Base-by-base conservation (phyloP, 129 eudicot species). In the Saposhnikovia divaricata region DNA sequence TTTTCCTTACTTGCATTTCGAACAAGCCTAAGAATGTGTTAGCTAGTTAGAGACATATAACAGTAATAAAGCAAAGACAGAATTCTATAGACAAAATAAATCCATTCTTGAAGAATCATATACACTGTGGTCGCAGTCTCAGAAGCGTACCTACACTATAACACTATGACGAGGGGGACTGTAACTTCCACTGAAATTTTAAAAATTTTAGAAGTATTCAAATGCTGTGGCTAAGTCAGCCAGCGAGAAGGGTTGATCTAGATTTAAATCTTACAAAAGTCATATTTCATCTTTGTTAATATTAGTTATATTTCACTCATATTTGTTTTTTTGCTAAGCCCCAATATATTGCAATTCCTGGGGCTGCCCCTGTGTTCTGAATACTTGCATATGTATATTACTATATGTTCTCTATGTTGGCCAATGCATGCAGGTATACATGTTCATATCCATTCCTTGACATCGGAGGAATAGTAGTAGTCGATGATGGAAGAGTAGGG, bases 371-470 rank as follows among this genome's bases (percentile, higher is more conserved):
- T 19, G 25, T 53, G 21, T 53, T 5, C 21, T 53, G 63, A 6
- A 6, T 53, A 53, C 63, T 53, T 53, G 25, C 70, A 63, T 63
- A 63, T 63, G 70, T n/a, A 25, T 63, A 43, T 43, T 0, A 43
- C 45, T 43, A 43, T 4, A 63, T 63, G 18, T 21, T 21, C 27
- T 10, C 16, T 27, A 28, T n/a, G 13, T 63, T 25, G 14, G 71
- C 39, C 18, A 6, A 25, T 88, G 90, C 86, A 9, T 88, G 90
- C 89, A 93, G 98, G 90, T 93, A 93, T 85, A 83, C 97, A 53
- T 93, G 90, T 80, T 83, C 97, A 80, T 93, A 88, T 79, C 98
- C 98, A 80, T 93, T 91, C 86, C 98, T 93, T 88, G 97, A 93
- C 90, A 91, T 93, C 86, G 87, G 89, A 91, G 98, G 97, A 82